Evolutionary conservation across 169 alveolate species (phyloP), one percentile per base, ranked within the genome.

Genomic region (Cryptosporidium bovis): DNA sequence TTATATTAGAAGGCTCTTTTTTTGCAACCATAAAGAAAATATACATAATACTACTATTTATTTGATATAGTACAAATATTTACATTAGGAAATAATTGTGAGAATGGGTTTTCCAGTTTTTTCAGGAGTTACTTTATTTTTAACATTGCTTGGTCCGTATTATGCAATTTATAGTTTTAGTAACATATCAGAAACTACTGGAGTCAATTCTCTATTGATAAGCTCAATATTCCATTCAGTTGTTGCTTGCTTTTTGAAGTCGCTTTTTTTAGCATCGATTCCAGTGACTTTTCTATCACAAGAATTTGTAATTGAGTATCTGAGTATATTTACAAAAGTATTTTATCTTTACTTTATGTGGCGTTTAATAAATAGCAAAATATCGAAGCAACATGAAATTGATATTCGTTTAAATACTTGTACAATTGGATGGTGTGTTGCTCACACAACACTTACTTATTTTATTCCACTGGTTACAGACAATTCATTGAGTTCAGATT

Each of bases 61-160:
- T 40, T 20, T 64, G 8, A 34, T 15, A 36, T 65, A 20, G 13
- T 65, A 5, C 34, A 29, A 13, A 13, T 18, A 18, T 65, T 44
- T 15, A 7, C 13, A 66, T 66, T 48, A 1, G 40, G 15, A 24
- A 46, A 8, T 3, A 40, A 6, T 40, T 40, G 48, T 34, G 10
- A 77, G 33, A 27, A 77, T 77, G 87, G 87, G 77, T 31, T 77
- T 77, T 77, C 87, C 87, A 15, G 64, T 77, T 33, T 77, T 77
- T 62, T 77, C 87, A 16, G 69, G 77, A 40, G 48, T 77, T 24
- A 46, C 71, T n/a, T 31, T 77, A 40, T 46, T 77, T 31, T 34
- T 62, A 77, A 18, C 64, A 15, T 48, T 77, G 18, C 27, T 77
- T 33, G 87, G 87, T 2, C 87, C 87, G 16, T 77, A 77, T 40